phyloP scores from a whole-genome alignment of 805 yeast species.

The Candida boidinii region DNA sequence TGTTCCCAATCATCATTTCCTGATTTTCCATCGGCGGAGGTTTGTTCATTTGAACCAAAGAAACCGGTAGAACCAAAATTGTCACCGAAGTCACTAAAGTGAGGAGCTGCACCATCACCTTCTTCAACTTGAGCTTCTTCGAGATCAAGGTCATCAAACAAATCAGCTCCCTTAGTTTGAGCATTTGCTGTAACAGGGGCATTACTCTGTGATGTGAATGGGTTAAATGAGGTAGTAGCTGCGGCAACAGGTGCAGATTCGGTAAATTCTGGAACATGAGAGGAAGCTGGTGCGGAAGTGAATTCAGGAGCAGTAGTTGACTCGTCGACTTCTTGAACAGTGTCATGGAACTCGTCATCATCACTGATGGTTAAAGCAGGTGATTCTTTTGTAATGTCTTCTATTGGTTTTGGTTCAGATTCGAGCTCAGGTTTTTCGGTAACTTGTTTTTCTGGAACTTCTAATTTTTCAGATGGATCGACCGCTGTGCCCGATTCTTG shows the following conservation, averaged over 20 bases:
- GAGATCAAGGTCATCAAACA: slow-evolving; percentile 27
- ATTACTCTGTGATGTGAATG: neutral
- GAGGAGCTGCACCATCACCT: slow-evolving; percentile 28
- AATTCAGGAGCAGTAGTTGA: neutral
- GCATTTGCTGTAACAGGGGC: neutral
- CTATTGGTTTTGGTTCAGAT: no score
- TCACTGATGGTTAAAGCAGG: no score
- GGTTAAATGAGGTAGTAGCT: slow-evolving; percentile 1
- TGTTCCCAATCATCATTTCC: slow-evolving; percentile 87
- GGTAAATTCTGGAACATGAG: slow-evolving; percentile 11
- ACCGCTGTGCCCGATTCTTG: no score
- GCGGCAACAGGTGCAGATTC: neutral
- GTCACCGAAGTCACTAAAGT: slow-evolving; percentile 27
- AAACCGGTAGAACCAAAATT: slow-evolving; percentile 17
- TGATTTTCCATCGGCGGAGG: slow-evolving; percentile 13
- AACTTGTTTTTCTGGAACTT: no score
- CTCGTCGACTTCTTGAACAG: no score
- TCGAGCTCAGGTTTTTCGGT: no score
- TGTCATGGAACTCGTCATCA: slow-evolving; percentile 33
- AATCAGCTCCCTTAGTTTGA: slow-evolving; percentile 7
- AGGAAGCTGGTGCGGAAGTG: slow-evolving; percentile 7
- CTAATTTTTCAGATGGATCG: no score
- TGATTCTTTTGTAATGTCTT: no score
- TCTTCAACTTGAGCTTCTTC: slow-evolving; percentile 25
- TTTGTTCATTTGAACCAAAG: slow-evolving; percentile 5